Evolutionary conservation across 2,329 filamentous ascomycete genomes (phyloP), one percentile per base, ranked within the genome.

Genomic region (Fusarium praegraminearum): DNA sequence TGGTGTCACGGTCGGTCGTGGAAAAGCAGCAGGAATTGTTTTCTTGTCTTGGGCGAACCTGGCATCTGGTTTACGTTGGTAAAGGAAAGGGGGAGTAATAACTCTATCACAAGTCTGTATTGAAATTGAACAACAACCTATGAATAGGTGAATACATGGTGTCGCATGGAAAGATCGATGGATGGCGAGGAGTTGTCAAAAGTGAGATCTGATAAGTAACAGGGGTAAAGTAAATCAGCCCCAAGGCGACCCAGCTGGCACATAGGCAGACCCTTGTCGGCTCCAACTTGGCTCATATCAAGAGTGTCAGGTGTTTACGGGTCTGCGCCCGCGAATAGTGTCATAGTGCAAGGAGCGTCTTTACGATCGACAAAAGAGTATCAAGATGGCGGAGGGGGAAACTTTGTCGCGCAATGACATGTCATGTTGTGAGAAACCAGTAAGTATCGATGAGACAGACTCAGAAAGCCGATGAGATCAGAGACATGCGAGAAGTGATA

Each of bases 11-110:
- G 72, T 71, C 65, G 41, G 33, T 71, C 65, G 41, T 30, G 60
- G 60, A 75, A 72, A 73, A 75, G 68, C 58, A 71, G 69, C 22
- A 45, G 62, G 49, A 53, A 57, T 71, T 36, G 46, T 57, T 71
- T 65, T 56, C 16, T 26, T 59, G 41, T 60, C 57, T 68, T 58
- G 47, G 61, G 57, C 56, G 64, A 72, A 69, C 49, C 53, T 67
- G 47, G 61, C 51, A 61, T 65, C 59, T 46, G 58, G 33, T 22
- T 56, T 64, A 44, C 22, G 41, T 26, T 50, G 35, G 24, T 9
- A 26, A 36, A 38, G 57, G 53, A 38, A 49, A 30, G 47, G 49
- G 36, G 33, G 63, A 69, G 61, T 70, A 69, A 63, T 72, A 49
- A 24, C 35, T 50, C 35, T 50, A 50, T 50, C 49, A 35, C 40